Evolutionary conservation across 2,329 filamentous ascomycete species (phyloP), one percentile per base, ranked within the genome.

Genomic region (Bisporella sp.): DNA sequence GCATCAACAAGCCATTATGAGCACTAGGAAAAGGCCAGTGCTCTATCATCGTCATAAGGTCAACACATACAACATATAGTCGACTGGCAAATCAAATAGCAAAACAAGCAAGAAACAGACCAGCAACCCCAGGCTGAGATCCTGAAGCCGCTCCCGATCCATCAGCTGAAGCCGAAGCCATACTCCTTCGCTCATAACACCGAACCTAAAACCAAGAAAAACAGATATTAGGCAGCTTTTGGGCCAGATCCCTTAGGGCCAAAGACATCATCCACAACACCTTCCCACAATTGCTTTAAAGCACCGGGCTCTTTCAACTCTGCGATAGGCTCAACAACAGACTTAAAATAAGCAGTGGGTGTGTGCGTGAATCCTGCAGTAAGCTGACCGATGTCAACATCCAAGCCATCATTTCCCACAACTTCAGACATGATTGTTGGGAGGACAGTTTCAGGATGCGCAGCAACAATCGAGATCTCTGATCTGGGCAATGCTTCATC

Each of bases 381-480:
- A 47, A 82, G 68, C 64, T 79, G 73, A 5, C 78, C 69, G 44
- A 78, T 73, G 62, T 82, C 78, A 6, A 80, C 60, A 44, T 74
- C 73, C 58, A 81, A 5, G 6, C 51, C 59, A 40, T 61, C 62
- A 50, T 64, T 74, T n/a, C 73, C 73, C 60, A 81, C 77, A n/a
- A 82, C 71, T 61, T 78, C 76, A 6, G 75, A 77, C 51, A 84
- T 66, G 8, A 45, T 73, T 5, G 73, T 69, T 4, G 77, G 69
- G 4, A 74, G 63, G 31, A 80, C 75, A 41, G 68, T 66, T 21
- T 77, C 77, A 0, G 80, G 79, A 66, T 81, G 68, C 5, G 73
- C 71, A 8, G 79, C 81, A 31, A 84, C 68, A 54, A 84, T 74
- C 57, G 71, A 70, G 62, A 78, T 78, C 62, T 76, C 68, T 12